Evolutionary conservation across 306 rosid species (phyloP).

Genomic region (Astragalus membranaceus): DNA sequence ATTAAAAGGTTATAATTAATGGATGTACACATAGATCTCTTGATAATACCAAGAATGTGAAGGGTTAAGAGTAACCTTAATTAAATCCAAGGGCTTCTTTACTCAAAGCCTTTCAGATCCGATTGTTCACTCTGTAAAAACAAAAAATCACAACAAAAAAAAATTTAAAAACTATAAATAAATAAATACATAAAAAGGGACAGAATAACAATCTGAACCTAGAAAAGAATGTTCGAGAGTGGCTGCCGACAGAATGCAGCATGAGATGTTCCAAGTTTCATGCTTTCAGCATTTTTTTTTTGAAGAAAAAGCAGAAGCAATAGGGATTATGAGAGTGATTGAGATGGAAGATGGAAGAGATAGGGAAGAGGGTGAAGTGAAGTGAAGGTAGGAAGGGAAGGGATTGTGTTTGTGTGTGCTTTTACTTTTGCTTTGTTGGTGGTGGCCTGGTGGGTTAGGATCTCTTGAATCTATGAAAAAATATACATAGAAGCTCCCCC

Average conservation of each 20-base stretch:
- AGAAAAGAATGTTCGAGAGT: constrained; percentile 13
- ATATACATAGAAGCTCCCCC: constrained; percentile 36
- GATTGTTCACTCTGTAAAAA: constrained; percentile 30
- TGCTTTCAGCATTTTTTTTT: neutral
- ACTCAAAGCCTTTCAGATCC: constrained; percentile 51
- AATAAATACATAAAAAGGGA: neutral
- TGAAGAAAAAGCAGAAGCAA: neutral
- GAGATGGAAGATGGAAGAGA: constrained; percentile 19
- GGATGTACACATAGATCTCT: constrained; percentile 33
- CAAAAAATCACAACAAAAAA: too few relatives aligned
- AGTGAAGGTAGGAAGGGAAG: too few relatives aligned
- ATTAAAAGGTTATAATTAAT: constrained; percentile 14
- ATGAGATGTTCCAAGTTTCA: constrained; percentile 13
- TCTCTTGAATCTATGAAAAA: constrained; percentile 68
- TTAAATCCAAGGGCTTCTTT: constrained; percentile 10
- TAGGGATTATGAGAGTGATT: too few relatives aligned
- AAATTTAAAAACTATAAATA: too few relatives aligned
- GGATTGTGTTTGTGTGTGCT: neutral
- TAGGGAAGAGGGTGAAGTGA: neutral
- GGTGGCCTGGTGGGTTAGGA: constrained; percentile 59
- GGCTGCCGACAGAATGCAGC: constrained; percentile 29
- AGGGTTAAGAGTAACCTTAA: constrained; percentile 12
- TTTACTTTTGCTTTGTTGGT: neutral
- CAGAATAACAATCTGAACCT: constrained; percentile 23
- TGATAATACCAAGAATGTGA: constrained; percentile 13